A percentile compares a stretch with the other conserved stretches of the same genome.
phyloP scores from a whole-genome alignment of 352 stramenopile genomes.

The Globisporangium yorkense region DNA sequence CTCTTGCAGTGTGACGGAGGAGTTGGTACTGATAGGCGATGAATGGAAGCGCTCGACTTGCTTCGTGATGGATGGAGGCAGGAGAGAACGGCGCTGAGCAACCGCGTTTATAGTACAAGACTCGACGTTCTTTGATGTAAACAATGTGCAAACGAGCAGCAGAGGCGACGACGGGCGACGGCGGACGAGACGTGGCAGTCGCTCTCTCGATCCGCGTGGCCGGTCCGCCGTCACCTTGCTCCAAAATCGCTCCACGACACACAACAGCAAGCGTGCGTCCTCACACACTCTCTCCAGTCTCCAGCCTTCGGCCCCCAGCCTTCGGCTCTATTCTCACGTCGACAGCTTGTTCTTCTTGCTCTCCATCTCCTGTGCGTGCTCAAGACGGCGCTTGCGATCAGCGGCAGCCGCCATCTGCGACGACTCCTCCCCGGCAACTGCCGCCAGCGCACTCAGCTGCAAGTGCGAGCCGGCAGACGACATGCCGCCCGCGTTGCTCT shows the following conservation, averaged over 20 bases:
- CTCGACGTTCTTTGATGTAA: background rate
- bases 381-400: constrained; percentile 56
- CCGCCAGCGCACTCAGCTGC: constrained; percentile 60
- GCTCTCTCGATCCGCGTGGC: too few relatives aligned
- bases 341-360: constrained; percentile 60
- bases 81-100: background rate
- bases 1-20: background rate
- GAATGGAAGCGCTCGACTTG: background rate
- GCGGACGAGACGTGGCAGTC: background rate
- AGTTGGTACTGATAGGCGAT: background rate
- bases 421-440: constrained; percentile 60
- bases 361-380: constrained; percentile 23
- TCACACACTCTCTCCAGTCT: constrained; percentile 4
- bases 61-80: background rate
- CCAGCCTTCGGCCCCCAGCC: background rate
- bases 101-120: constrained; percentile 10
- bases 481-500: constrained; percentile 41
- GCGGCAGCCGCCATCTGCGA: constrained; percentile 32
- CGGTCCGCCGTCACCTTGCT: background rate
- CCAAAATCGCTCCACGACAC: background rate
- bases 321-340: constrained; percentile 18
- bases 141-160: background rate
- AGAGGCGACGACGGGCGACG: background rate
- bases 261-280: background rate
- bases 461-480: constrained; percentile 48